Conservation (phyloP, 129 eudicot genomes). For the Helichrysum umbraculigerum region DNA sequence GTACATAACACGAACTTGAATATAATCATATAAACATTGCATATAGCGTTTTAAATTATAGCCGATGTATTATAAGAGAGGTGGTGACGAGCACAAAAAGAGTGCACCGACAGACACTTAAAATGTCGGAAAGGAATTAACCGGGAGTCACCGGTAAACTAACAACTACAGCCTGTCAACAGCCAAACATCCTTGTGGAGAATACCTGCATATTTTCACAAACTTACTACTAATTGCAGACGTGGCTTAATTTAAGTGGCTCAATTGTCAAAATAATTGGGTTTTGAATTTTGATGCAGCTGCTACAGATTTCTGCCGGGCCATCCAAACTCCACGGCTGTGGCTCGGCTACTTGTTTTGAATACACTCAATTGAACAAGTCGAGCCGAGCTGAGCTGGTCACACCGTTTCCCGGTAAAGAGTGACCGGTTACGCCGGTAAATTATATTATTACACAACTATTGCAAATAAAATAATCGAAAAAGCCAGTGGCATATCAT, state of each 20-base stretch:
- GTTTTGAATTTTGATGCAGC: too few species aligned
- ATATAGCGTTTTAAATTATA: too few species aligned
- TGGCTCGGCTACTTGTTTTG: too few species aligned
- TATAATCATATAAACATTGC: too few species aligned
- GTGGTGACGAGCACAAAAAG: not conserved
- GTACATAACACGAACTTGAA: too few species aligned
- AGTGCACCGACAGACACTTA: slow-evolving; percentile 25
- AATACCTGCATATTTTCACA: slow-evolving; percentile 11
- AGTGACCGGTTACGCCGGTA: slow-evolving; percentile 28
- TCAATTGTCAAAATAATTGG: too few species aligned
- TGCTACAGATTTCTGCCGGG: too few species aligned
- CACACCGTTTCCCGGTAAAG: slow-evolving; percentile 13
- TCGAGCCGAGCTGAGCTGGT: slow-evolving; percentile 22
- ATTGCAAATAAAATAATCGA: slow-evolving; percentile 12
- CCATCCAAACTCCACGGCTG: too few species aligned
- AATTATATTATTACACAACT: slow-evolving; percentile 17
- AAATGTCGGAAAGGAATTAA: slow-evolving; percentile 14
- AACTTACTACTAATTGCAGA: not conserved
- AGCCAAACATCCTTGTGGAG: not conserved
- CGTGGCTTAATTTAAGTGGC: not conserved
- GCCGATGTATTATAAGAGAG: too few species aligned
- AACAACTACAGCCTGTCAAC: slow-evolving; percentile 31
- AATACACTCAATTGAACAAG: not conserved
- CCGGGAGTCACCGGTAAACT: slow-evolving; percentile 25
- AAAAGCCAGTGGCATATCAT: slow-evolving; percentile 29